Evolutionary conservation across 768 basidiomycete species (phyloP), one percentile per base, ranked within the genome.

Genomic region (Trametopsis cervina): DNA sequence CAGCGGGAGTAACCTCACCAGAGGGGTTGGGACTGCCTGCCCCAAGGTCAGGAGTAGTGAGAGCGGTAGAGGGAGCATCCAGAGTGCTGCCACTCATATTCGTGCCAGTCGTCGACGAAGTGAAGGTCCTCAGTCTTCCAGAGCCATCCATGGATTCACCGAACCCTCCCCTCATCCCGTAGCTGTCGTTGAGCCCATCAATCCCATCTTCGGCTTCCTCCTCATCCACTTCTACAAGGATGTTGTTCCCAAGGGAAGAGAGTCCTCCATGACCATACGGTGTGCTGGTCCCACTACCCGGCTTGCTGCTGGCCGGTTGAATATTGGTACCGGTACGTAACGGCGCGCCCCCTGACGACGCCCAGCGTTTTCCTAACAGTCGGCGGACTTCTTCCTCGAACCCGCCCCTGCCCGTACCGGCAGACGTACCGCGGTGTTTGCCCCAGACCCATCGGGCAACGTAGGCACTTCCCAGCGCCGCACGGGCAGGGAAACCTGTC

Each of bases 401-500:
- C 21, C 76, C 80, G 20, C 75, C 77, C 20, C 80, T 68, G 4
- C 76, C 68, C 41, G 59, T 58, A 3, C 69, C 72, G 23, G 66
- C 55, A 1, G 59, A 57, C 9, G 64, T 63, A 47, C 58, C 66
- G 22, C 69, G 67, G 47, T 87, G 83, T 54, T 79, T 75, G 35
- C 85, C 80, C 88, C 87, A 91, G 37, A 87, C 82, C 89, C 89
- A 92, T 6, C 89, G 74, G 23, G 88, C 89, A 36, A 87, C 67
- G 58, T 88, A 91, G 1, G 89, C 85, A 0, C 78, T 76, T 0
- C 89, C 89, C 2, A 91, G 67, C 0, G 84, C 73, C 1, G 80
- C 83, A 11, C 88, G 76, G 12, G 78, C 77, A 0, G 85, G 81
- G 63, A 77, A 87, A 12, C 85, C 83, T 20, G 60, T 55, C 0